Base-by-base conservation (phyloP, 345 rosid species). In the Eucalyptus sp. region DNA sequence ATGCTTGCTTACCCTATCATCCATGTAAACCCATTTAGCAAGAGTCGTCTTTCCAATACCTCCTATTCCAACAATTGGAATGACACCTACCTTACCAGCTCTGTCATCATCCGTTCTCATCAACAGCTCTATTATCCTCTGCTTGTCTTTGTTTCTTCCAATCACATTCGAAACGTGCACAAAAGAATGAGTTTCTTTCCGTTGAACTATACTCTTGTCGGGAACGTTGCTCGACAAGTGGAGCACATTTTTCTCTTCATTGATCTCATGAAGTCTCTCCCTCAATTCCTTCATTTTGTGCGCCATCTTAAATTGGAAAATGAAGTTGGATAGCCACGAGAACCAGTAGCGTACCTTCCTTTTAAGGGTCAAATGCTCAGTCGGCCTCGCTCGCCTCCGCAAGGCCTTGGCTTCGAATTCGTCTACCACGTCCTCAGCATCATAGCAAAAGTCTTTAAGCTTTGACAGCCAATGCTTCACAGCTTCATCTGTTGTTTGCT, bases 31-130 rank as follows among this genome's bases (percentile, higher is more conserved):
- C 88, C 87, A 41, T 87, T 90, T 89, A 8, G 89, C 93, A 46
- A 92, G 89, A 22, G 90, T 86, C 1, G 93, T 91, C 89, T 91
- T 91, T 33, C 93, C 93, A 6, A 89, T 54, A 14, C 92, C 92
- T n/a, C 90, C 92, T 10, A 91, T 87, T 60, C 92, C 91, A 22
- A 90, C 7, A 8, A 91, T 66, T 5, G 91, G 91, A 88, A 92
- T 33, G 14, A 92, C 90, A 17, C 43, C 27, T 8, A 90, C 3
- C 24, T 89, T 62, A 16, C 49, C 7, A 25, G 44, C 52, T 22
- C 7, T 50, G 2, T 18, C 84, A 22, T 89, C 87, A 76, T 44
- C 37, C 0, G 88, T 17, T 27, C 48, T 5, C 31, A 87, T 86
- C 54, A 91, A 24, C 20, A 48, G 50, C 7, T 86, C 83, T 33